A percentile compares a stretch with the other conserved stretches of the same genome.
Evolutionary conservation across 1,139 yeast genomes (phyloP).

Genomic region (Blastobotrys raffinosifermentans): DNA sequence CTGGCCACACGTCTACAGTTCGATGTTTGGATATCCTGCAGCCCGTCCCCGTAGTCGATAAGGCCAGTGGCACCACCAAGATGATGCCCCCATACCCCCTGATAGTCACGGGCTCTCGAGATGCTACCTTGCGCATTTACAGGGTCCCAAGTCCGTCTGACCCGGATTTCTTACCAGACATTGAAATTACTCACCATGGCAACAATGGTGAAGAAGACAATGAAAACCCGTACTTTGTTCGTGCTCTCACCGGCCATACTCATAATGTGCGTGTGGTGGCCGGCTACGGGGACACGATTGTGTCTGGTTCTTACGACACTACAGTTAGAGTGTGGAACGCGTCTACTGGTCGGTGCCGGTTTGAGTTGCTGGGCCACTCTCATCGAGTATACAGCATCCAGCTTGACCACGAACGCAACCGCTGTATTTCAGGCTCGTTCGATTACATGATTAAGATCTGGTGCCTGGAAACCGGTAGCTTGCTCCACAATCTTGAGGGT

Average conservation of each 20-base stretch:
- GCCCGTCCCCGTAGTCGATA: constrained; percentile 39
- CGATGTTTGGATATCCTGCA: constrained; percentile 81
- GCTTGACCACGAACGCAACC: constrained; percentile 63
- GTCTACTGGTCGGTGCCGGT: constrained; percentile 63
- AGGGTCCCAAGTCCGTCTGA: constrained; percentile 48
- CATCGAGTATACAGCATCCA: constrained; percentile 86
- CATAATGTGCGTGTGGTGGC: constrained; percentile 85
- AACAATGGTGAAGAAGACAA: background rate
- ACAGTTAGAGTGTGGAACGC: constrained; percentile 92
- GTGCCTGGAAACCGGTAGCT: constrained; percentile 74
- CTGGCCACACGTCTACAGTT: constrained; percentile 90
- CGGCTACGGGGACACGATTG: constrained; percentile 76
- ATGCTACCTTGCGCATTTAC: constrained; percentile 87
- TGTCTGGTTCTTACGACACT: constrained; percentile 88
- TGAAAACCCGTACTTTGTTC: constrained; percentile 63
- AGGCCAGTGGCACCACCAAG: constrained; percentile 48
- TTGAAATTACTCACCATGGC: constrained; percentile 6
- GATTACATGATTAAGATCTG: constrained; percentile 85
- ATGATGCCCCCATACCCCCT: constrained; percentile 59
- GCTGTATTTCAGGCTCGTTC: constrained; percentile 90
- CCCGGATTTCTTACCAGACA: constrained; percentile 11
- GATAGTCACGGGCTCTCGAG: constrained; percentile 84
- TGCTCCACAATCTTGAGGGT: constrained; percentile 64
- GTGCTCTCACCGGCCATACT: constrained; percentile 78
- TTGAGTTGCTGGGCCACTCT: constrained; percentile 74